Conservation (phyloP, 371 early-diverging fungal genomes). For the Mortierella sp. region DNA sequence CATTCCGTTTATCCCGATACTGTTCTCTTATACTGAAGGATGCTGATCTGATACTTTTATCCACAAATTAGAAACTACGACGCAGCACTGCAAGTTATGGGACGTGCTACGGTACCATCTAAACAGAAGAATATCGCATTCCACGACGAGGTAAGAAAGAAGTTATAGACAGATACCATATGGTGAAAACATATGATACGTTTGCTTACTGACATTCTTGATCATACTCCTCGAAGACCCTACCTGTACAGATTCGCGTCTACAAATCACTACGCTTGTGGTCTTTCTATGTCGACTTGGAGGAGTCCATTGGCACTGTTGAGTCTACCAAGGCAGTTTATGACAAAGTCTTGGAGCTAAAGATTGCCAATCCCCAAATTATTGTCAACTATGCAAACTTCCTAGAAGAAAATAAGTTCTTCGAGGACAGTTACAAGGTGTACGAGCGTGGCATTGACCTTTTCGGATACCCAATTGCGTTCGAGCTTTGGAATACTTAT, state of each 20-base stretch:
- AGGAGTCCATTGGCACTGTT: conserved; percentile 91
- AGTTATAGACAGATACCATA: not conserved
- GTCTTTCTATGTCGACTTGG: conserved; percentile 95
- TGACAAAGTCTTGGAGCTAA: conserved; percentile 92
- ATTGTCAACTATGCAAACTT: conserved; percentile 94
- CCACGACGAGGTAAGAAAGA: conserved; percentile 63
- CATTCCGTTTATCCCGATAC: not conserved
- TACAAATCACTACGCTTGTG: conserved; percentile 94
- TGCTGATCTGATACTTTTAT: not conserved
- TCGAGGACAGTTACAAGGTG: conserved; percentile 94
- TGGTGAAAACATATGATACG: not conserved
- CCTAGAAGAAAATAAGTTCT: conserved; percentile 91
- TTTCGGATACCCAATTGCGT: conserved; percentile 96
- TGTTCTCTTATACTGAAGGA: not conserved
- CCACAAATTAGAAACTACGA: conserved; percentile 38
- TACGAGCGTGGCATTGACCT: conserved; percentile 97
- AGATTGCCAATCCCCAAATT: conserved; percentile 95
- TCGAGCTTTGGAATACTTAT: conserved; percentile 98
- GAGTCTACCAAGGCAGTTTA: conserved; percentile 91
- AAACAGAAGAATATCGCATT: conserved; percentile 63
- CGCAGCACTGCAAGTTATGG: conserved; percentile 55
- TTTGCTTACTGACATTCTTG: not conserved
- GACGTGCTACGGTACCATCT: conserved; percentile 52
- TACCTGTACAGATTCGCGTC: conserved; percentile 86
- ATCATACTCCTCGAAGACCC: conserved; percentile 36